phyloP scores from a whole-genome alignment of 352 stramenopile species.

The Phytophthora fragariaefolia region DNA sequence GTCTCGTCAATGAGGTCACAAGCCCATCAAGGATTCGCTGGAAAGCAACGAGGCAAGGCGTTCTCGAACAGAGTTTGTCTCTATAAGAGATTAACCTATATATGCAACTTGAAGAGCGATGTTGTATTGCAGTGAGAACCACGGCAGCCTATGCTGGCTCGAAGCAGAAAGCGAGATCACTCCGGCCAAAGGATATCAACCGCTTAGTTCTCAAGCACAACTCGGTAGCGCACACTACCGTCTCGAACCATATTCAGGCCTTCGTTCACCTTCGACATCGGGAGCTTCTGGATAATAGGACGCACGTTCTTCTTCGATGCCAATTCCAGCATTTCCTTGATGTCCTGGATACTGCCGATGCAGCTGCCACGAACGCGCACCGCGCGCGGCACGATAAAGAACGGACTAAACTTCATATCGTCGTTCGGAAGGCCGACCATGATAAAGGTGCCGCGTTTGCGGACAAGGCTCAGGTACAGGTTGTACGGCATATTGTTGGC shows the following conservation, averaged over 20 bases:
- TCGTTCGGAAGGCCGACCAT: conserved; percentile 11
- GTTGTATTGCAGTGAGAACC: too few species aligned
- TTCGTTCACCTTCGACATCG: conserved; percentile 51
- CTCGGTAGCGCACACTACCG: conserved; percentile 43
- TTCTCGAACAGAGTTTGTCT: too few species aligned
- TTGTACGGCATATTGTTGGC: conserved; percentile 14
- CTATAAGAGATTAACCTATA: too few species aligned
- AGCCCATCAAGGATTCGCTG: too few species aligned
- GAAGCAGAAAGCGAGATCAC: too few species aligned
- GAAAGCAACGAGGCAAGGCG: too few species aligned
- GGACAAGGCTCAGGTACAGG: conserved; percentile 10
- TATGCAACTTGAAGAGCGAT: too few species aligned
- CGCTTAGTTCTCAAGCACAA: conserved; percentile 28
- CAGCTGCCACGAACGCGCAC: conserved; percentile 6
- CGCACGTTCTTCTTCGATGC: too few species aligned
- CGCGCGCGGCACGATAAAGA: not conserved
- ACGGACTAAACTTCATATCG: conserved; percentile 3
- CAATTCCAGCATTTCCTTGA: conserved; percentile 82
- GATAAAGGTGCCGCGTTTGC: conserved; percentile 13
- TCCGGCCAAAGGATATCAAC: too few species aligned
- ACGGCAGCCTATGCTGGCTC: too few species aligned
- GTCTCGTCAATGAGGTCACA: too few species aligned
- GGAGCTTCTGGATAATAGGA: conserved; percentile 51
- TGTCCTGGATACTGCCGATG: conserved; percentile 3
- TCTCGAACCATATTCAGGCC: conserved; percentile 44